Evolutionary conservation across 371 early-diverging fungal species (phyloP).

Genomic region (Apophysomyces trapeziformis): DNA sequence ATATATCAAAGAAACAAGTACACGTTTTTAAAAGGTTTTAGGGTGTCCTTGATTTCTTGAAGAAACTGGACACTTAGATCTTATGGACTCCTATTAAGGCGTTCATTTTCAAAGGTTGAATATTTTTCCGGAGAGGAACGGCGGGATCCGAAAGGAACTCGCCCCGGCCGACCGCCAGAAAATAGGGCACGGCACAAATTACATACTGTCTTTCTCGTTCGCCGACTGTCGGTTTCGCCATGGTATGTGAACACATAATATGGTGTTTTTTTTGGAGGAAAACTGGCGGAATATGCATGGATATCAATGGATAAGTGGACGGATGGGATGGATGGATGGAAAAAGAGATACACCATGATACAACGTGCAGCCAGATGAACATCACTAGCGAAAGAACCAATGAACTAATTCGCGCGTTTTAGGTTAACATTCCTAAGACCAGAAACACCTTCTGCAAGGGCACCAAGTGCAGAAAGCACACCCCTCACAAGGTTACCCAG

Average conservation of each 20-base stretch:
- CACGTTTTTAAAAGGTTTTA: no score
- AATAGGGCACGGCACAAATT: not conserved
- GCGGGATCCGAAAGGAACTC: no score
- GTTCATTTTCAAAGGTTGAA: no score
- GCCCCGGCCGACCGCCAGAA: not conserved
- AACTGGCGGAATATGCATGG: slow-evolving; percentile 4
- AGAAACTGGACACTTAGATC: no score
- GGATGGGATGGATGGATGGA: slow-evolving; percentile 18
- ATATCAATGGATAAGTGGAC: slow-evolving; percentile 8
- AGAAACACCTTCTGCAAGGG: slow-evolving; percentile 97
- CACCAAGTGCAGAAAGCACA: slow-evolving; percentile 94
- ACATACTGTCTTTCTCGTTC: slow-evolving; percentile 2
- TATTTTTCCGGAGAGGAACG: no score
- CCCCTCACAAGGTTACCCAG: slow-evolving; percentile 97
- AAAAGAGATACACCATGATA: not conserved
- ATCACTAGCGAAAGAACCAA: not conserved
- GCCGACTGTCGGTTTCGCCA: slow-evolving; percentile 11
- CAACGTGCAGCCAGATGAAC: not conserved
- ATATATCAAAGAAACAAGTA: no score
- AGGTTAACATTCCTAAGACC: slow-evolving; percentile 98
- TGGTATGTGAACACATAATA: slow-evolving; percentile 4
- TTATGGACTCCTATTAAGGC: no score
- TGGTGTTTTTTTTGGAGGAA: not conserved
- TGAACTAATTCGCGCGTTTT: slow-evolving; percentile 6
- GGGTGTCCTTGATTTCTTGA: no score